phyloP scores from a whole-genome alignment of 495 filamentous ascomycete genomes.

The Talaromyces trachyspermus region DNA sequence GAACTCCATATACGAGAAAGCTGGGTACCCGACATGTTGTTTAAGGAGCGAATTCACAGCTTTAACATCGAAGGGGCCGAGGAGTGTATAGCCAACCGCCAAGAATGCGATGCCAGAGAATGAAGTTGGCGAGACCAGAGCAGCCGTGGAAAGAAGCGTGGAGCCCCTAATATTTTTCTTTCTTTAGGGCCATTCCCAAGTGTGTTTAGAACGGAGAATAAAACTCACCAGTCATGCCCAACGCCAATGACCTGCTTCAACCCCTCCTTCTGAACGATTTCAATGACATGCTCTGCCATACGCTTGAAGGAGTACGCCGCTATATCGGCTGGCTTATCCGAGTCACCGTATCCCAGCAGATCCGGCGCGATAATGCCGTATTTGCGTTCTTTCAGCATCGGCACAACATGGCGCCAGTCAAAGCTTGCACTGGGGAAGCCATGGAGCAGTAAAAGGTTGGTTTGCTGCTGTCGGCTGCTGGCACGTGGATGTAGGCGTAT shows the following conservation, averaged over 20 bases:
- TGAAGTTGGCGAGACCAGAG: not conserved
- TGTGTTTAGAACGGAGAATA: not conserved
- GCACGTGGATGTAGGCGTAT: slow-evolving; percentile 26
- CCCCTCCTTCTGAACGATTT: slow-evolving; percentile 22
- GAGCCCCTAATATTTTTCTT: slow-evolving; percentile 5
- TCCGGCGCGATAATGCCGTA: slow-evolving; percentile 42
- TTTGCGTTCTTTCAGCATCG: slow-evolving; percentile 20
- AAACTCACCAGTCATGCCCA: not conserved
- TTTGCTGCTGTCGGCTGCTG: slow-evolving; percentile 14
- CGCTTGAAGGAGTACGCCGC: slow-evolving; percentile 23
- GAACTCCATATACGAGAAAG: not conserved
- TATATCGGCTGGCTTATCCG: slow-evolving; percentile 27
- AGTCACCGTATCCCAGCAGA: slow-evolving; percentile 43
- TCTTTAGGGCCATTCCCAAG: not conserved
- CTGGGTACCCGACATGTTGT: not conserved
- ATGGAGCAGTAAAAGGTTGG: slow-evolving; percentile 37
- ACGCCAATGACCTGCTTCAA: slow-evolving; percentile 5
- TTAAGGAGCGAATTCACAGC: not conserved
- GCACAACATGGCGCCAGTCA: slow-evolving; percentile 39
- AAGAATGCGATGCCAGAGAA: slow-evolving; percentile 6
- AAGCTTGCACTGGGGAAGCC: slow-evolving; percentile 35
- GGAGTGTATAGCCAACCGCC: slow-evolving; percentile 1
- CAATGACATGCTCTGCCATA: slow-evolving; percentile 31
- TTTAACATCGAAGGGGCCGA: not conserved
- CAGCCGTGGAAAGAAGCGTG: not conserved